phyloP scores from a whole-genome alignment of 2,329 filamentous ascomycete species.

The Ophiostoma fasciatum region DNA sequence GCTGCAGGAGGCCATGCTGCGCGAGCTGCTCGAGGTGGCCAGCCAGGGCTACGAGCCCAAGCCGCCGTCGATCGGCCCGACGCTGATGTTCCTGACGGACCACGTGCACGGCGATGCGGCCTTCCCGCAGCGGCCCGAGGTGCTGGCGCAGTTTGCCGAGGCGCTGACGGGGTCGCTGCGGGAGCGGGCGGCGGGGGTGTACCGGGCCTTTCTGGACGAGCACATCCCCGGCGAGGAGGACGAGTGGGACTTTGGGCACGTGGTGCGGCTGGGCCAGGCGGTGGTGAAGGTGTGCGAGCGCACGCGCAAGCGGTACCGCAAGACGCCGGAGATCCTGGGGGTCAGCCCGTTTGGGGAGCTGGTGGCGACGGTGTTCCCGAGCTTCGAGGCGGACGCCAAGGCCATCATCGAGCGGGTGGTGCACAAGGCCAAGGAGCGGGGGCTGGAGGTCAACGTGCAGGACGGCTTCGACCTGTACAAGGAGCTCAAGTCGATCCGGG shows the following conservation, averaged over 20 bases:
- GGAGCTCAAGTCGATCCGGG: constrained; percentile 71
- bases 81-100: constrained; percentile 62
- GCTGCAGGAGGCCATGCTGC: constrained; percentile 67
- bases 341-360: constrained; percentile 51
- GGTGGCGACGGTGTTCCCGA: constrained; percentile 71
- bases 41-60: constrained; percentile 87
- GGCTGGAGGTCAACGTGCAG: constrained; percentile 66
- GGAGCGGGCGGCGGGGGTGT: constrained; percentile 62
- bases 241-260: constrained; percentile 80
- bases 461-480: constrained; percentile 92
- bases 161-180: constrained; percentile 59
- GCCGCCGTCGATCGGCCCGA: constrained; percentile 56
- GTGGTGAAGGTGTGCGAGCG: constrained; percentile 76
- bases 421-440: constrained; percentile 51
- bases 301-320: constrained; percentile 84
- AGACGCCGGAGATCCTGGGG: constrained; percentile 77
- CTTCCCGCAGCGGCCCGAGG: constrained; percentile 57
- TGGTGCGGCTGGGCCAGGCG: constrained; percentile 75
- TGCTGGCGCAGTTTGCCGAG: constrained; percentile 55
- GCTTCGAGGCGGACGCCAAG: constrained; percentile 77
- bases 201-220: constrained; percentile 62
- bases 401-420: constrained; percentile 76
- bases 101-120: constrained; percentile 68
- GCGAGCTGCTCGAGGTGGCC: constrained; percentile 68
- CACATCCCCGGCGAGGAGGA: constrained; percentile 68